Percentiles rank a stretch among this genome's conserved stretches.
Evolutionary conservation across 495 filamentous ascomycete species (phyloP).

Genomic region (Hypoxylon crocopeplum): DNA sequence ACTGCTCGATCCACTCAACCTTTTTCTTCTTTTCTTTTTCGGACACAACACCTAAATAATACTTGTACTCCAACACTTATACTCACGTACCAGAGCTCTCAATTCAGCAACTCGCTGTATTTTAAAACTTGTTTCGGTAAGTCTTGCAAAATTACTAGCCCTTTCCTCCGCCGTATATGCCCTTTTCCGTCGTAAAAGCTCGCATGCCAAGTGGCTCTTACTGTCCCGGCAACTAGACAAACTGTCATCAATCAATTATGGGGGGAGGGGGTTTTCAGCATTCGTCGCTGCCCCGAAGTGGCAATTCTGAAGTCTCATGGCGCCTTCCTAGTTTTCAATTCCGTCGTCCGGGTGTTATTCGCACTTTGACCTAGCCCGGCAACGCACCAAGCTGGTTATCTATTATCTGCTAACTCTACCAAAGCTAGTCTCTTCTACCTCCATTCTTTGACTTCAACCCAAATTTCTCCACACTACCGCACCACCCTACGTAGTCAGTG

Average conservation of each 20-base stretch:
- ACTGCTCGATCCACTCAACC: not conserved
- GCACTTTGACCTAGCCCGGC: constrained; percentile 10
- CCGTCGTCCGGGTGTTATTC: not conserved
- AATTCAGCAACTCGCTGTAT: constrained; percentile 2
- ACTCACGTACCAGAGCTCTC: not conserved
- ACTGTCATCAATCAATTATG: constrained; percentile 25
- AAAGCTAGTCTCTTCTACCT: constrained; percentile 15
- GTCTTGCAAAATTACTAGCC: constrained; percentile 22
- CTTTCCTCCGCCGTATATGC: constrained; percentile 13
- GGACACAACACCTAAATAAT: too few species aligned
- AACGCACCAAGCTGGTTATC: constrained; percentile 1
- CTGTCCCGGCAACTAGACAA: constrained; percentile 30
- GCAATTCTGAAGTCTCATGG: too few species aligned
- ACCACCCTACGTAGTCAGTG: too few species aligned
- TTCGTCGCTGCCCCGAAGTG: not conserved
- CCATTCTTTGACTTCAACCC: constrained; percentile 14
- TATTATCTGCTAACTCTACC: constrained; percentile 14
- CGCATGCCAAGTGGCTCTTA: constrained; percentile 26
- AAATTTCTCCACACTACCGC: constrained; percentile 7
- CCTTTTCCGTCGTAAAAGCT: constrained; percentile 22
- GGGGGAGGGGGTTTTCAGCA: not conserved
- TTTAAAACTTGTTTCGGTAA: constrained; percentile 28
- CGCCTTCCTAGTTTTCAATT: too few species aligned
- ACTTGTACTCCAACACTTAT: too few species aligned
- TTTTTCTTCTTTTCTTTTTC: not conserved